Conservation (phyloP, 2,329 filamentous ascomycete genomes). For the Ceratocystis eucalypticola region DNA sequence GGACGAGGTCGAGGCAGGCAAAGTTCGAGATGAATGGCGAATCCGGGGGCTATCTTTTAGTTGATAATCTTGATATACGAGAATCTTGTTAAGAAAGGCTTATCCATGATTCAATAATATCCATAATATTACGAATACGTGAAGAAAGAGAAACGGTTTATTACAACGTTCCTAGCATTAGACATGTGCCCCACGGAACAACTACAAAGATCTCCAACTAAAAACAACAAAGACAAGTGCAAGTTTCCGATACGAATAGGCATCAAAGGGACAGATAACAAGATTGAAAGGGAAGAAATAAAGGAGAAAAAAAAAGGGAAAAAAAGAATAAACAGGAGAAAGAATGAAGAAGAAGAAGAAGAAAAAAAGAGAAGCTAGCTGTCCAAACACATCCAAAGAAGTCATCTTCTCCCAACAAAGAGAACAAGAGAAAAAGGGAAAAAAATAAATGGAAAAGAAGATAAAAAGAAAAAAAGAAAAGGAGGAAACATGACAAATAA, state of each 20-base stretch:
- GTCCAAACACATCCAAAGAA: slow-evolving; percentile 20
- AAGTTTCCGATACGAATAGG: neutral
- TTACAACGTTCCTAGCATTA: neutral
- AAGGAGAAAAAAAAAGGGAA: slow-evolving; percentile 20
- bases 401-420: slow-evolving; percentile 3
- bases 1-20: neutral
- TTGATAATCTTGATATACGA: no score
- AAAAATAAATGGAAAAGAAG: slow-evolving; percentile 12
- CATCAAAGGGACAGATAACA: slow-evolving; percentile 2
- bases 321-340: slow-evolving; percentile 19
- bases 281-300: slow-evolving; percentile 16
- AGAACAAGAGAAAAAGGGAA: slow-evolving; percentile 21
- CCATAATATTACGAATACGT: no score
- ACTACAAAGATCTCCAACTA: slow-evolving; percentile 1
- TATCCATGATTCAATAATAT: no score
- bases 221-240: slow-evolving; percentile 1
- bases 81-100: no score
- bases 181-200: slow-evolving; percentile 1
- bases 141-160: no score
- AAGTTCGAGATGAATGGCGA: neutral
- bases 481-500: slow-evolving; percentile 19
- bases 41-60: no score
- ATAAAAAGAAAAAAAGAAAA: slow-evolving; percentile 20
- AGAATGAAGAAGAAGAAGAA: slow-evolving; percentile 12
- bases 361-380: slow-evolving; percentile 12